Percentiles rank a stretch among this genome's conserved stretches.
phyloP scores from a whole-genome alignment of 305 asterid genomes.

The Rubia peregrina region DNA sequence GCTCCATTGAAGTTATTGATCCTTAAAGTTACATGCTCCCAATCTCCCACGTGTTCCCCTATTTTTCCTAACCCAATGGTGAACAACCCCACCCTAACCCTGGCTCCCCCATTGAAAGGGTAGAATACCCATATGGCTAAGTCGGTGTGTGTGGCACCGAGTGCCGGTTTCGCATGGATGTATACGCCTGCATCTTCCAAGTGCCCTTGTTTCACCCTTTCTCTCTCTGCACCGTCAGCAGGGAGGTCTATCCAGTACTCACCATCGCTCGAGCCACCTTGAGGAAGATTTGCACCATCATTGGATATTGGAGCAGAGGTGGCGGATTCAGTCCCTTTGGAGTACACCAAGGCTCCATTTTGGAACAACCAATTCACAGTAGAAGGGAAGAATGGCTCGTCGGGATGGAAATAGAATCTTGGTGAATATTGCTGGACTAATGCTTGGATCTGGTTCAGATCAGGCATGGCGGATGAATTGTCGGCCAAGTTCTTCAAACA shows the following conservation, averaged over 20 bases:
- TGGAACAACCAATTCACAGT: slow-evolving; percentile 67
- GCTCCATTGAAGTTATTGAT: slow-evolving; percentile 76
- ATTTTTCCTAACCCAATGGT: slow-evolving; percentile 48
- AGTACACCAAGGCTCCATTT: slow-evolving; percentile 48
- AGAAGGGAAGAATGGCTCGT: slow-evolving; percentile 54
- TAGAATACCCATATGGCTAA: slow-evolving; percentile 67
- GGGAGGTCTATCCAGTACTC: slow-evolving; percentile 73
- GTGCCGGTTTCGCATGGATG: slow-evolving; percentile 54
- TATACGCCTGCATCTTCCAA: slow-evolving; percentile 44
- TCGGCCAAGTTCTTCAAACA: slow-evolving; percentile 54
- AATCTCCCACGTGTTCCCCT: slow-evolving; percentile 85
- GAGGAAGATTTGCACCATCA: slow-evolving; percentile 28
- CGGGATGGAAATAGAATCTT: slow-evolving; percentile 53
- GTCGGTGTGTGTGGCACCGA: slow-evolving; percentile 71
- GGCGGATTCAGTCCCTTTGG: slow-evolving; percentile 36
- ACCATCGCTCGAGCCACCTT: slow-evolving; percentile 28
- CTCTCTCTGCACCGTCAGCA: slow-evolving; percentile 20
- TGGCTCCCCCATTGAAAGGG: slow-evolving; percentile 71
- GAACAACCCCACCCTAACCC: slow-evolving; percentile 42
- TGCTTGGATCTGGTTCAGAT: slow-evolving; percentile 36
- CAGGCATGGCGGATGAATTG: slow-evolving; percentile 35
- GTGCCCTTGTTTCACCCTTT: slow-evolving; percentile 43
- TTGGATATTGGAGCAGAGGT: slow-evolving; percentile 14
- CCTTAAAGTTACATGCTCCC: slow-evolving; percentile 86
- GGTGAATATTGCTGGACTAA: slow-evolving; percentile 52